Percentiles rank a stretch among this genome's conserved stretches.
These are phyloP conservation scores for Yamadazyma dushanensis DNA, from an alignment of 1,139 yeast species.

Conservation along the genomic window DNA sequence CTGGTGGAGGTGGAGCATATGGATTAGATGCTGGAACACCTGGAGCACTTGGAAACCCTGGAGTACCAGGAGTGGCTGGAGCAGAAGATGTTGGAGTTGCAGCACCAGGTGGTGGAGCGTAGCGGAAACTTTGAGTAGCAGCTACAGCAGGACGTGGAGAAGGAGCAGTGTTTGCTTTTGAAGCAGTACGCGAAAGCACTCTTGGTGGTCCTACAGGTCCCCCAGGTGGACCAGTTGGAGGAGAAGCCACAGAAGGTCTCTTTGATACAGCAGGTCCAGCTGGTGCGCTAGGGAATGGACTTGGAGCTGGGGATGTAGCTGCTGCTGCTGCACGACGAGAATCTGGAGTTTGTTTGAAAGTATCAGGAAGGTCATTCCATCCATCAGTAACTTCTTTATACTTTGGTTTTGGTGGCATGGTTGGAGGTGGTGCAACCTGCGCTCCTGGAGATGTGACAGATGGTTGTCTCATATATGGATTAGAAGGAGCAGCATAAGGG, in stretches of 20 bases:
- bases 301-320: conserved; percentile 28
- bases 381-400: conserved; percentile 71
- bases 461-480: conserved; percentile 17
- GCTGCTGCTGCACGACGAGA: conserved; percentile 53
- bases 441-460: conserved; percentile 9
- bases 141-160: conserved; percentile 15
- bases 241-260: conserved; percentile 16
- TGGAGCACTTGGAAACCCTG: conserved; percentile 8
- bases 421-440: conserved; percentile 7
- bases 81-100: conserved; percentile 12
- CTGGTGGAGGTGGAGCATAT: conserved; percentile 12
- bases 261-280: conserved; percentile 13
- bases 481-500: conserved; percentile 13
- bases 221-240: conserved; percentile 24
- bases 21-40: conserved; percentile 17
- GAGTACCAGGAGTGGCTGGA: conserved; percentile 7
- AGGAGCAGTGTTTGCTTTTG: conserved; percentile 20
- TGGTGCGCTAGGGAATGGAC: conserved; percentile 18
- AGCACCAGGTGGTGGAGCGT: conserved; percentile 40
- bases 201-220: conserved; percentile 33
- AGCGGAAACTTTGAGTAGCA: conserved; percentile 27
- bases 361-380: conserved; percentile 91
- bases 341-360: conserved; percentile 50
- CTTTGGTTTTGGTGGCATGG: conserved; percentile 37
- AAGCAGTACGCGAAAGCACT: conserved; percentile 30